These are phyloP conservation scores for Xylariomycetidae sp. DNA, from an alignment of 2,329 filamentous ascomycete species.

Conservation along the genomic window DNA sequence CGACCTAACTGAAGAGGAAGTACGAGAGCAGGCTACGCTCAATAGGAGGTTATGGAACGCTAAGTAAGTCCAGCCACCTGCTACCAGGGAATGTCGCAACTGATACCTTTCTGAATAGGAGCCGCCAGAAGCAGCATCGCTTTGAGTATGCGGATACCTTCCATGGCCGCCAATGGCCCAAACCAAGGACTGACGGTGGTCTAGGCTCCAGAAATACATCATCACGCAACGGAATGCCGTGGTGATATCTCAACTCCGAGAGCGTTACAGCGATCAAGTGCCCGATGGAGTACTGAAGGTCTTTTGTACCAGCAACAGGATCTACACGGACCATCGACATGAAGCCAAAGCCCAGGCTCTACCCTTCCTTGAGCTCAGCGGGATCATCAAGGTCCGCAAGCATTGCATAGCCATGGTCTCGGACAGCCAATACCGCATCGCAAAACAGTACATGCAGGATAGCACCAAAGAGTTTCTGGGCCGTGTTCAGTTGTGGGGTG, in stretches of 20 bases:
- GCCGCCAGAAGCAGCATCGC: background rate
- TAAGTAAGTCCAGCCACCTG: background rate
- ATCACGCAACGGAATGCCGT: slow-evolving; percentile 32
- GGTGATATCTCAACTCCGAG: slow-evolving; percentile 24
- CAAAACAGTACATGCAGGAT: slow-evolving; percentile 31
- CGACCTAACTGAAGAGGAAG: slow-evolving; percentile 2
- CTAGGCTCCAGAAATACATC: slow-evolving; percentile 20
- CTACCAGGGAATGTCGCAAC: slow-evolving; percentile 1
- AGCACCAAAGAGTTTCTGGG: slow-evolving; percentile 35
- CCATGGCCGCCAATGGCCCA: too few species aligned
- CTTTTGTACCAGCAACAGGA: slow-evolving; percentile 39
- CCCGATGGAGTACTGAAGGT: slow-evolving; percentile 22
- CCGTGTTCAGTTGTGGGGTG: slow-evolving; percentile 37
- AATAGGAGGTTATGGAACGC: background rate
- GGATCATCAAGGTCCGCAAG: slow-evolving; percentile 33
- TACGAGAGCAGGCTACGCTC: background rate
- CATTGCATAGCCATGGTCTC: slow-evolving; percentile 41
- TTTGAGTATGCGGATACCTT: slow-evolving; percentile 11
- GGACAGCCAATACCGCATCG: slow-evolving; percentile 32
- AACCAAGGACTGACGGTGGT: background rate
- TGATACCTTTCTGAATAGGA: slow-evolving; percentile 1
- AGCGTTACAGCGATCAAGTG: slow-evolving; percentile 22
- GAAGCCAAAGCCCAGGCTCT: slow-evolving; percentile 17
- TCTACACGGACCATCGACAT: slow-evolving; percentile 34
- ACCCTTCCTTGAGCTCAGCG: slow-evolving; percentile 33